Conservation (phyloP, 2,329 filamentous ascomycete genomes). For the Cercospora nicotianae region DNA sequence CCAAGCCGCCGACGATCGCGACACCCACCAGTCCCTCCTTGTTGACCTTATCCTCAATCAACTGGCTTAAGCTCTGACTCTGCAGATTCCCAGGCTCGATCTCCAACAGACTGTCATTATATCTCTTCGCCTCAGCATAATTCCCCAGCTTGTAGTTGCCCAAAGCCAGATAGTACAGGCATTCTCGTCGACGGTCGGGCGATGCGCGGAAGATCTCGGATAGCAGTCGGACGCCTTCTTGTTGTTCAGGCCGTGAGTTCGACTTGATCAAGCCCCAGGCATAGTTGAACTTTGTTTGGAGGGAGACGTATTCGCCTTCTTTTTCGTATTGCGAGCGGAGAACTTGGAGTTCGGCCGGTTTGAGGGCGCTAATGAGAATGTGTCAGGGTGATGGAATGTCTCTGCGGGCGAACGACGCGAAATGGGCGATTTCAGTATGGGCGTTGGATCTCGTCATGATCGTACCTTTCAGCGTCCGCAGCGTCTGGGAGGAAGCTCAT, state of each 20-base stretch:
- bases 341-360: constrained; percentile 87
- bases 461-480: constrained; percentile 91
- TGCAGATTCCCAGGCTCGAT: constrained; percentile 91
- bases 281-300: constrained; percentile 99
- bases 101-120: constrained; percentile 89
- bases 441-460: background rate
- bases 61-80: constrained; percentile 75
- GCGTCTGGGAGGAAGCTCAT: constrained; percentile 65
- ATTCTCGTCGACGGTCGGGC: constrained; percentile 91
- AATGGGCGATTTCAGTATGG: background rate
- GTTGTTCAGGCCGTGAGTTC: constrained; percentile 66
- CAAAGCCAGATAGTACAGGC: constrained; percentile 94
- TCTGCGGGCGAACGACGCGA: no score
- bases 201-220: constrained; percentile 80
- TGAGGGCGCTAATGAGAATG: constrained; percentile 67
- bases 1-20: constrained; percentile 89
- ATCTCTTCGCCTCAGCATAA: constrained; percentile 89
- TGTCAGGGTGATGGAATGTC: background rate
- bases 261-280: constrained; percentile 99
- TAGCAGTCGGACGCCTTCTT: constrained; percentile 30
- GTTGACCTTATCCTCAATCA: constrained; percentile 95
- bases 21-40: constrained; percentile 93
- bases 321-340: constrained; percentile 94
- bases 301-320: constrained; percentile 92
- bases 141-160: constrained; percentile 98